Evolutionary conservation across 192 early-diverging fungal genomes (phyloP), one percentile per base, ranked within the genome.

Genomic region (Geranomyces variabilis): DNA sequence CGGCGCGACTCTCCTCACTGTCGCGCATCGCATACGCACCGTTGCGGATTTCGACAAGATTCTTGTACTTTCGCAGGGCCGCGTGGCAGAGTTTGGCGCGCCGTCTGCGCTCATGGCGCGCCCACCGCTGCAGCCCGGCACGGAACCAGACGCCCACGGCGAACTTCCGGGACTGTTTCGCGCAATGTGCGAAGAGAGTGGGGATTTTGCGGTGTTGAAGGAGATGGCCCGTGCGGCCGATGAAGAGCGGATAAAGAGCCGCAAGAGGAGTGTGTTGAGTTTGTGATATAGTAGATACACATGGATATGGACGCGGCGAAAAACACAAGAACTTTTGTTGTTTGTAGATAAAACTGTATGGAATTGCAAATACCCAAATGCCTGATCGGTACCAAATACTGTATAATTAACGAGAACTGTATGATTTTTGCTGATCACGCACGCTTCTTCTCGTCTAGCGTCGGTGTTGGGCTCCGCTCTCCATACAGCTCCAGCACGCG

Each of bases 121-220:
- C 5, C 58, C 19, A 15, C 51, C n/a, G 90, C 44, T 28, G 58
- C 22, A 28, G 17, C 17, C 28, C 12, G 58, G 28, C 15, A 6
- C 51, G 2, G 6, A 53, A 53, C 19, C 51, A 6, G 26, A 53
- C 15, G 51, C 21, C 26, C 21, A 15, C 51, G 26, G 26, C 21
- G 36, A 41, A 10, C 36, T 41, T 3, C 36, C 36, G 36, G 58
- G 58, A 7, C 30, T 46, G 21, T 96, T 98, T 77, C 66, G 84
- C 24, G 74, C 73, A 31, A 93, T 98, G 92, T 94, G 91, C 69
- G 82, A 87, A 30, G 87, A 91, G 44, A 90, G 89, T 29, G 91
- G 92, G 1, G 95, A 96, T 63, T 91, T 86, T 72, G 82, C 81
- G 8, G 83, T 90, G 8, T 70, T 97, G 62, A 64, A 88, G 41